Conservation (phyloP, 2,329 filamentous ascomycete genomes). For the Talaromyces funiculosus region DNA sequence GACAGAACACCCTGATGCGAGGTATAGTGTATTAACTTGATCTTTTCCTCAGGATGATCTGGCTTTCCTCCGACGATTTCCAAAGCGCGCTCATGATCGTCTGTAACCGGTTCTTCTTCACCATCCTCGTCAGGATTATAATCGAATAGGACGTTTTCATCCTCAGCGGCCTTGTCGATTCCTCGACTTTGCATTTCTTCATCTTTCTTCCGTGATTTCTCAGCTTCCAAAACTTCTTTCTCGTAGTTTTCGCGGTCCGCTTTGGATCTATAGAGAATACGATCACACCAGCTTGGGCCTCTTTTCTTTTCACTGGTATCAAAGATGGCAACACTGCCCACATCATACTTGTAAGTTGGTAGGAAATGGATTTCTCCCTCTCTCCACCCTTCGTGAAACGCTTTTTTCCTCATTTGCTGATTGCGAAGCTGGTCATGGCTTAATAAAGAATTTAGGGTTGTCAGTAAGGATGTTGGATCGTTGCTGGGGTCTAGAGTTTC, state of each 20-base stretch:
- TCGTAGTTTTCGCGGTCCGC: constrained; percentile 64
- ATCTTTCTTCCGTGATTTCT: constrained; percentile 64
- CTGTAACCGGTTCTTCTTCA: constrained; percentile 56
- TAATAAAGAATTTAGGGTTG: constrained; percentile 78
- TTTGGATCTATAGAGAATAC: constrained; percentile 78
- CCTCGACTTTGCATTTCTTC: constrained; percentile 80
- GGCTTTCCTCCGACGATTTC: constrained; percentile 38
- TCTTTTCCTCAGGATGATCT: constrained; percentile 41
- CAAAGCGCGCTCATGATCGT: constrained; percentile 52
- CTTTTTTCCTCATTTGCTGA: constrained; percentile 68
- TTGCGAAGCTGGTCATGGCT: constrained; percentile 81
- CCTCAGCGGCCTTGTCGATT: constrained; percentile 64
- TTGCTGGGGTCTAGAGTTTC: constrained; percentile 65
- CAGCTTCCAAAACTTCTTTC: constrained; percentile 56
- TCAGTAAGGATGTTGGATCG: constrained; percentile 81
- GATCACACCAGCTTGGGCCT: constrained; percentile 94
- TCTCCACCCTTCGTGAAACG: constrained; percentile 85
- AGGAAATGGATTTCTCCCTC: constrained; percentile 85
- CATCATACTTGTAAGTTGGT: constrained; percentile 95
- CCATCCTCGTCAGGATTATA: constrained; percentile 81
- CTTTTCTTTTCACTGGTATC: constrained; percentile 93
- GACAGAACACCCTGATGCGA: constrained; percentile 86
- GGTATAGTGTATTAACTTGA: constrained; percentile 63
- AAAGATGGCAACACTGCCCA: constrained; percentile 86
- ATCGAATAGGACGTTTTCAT: constrained; percentile 80